Conservation (phyloP, 768 basidiomycete species). For the Boletus sensibilis region DNA sequence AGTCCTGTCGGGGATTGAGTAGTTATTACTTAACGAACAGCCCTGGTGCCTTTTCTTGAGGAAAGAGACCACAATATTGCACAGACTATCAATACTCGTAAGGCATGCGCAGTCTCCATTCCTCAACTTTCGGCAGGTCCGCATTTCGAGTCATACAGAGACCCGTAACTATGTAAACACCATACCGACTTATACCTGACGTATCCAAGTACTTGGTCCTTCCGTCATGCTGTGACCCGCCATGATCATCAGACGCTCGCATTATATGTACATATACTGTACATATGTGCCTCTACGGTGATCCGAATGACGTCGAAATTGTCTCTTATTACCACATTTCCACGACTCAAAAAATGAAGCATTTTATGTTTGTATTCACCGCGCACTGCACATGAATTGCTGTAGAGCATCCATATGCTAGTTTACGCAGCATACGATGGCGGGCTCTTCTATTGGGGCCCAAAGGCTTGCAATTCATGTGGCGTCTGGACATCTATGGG, state of each 20-base stretch:
- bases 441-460: neutral
- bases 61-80: neutral
- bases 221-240: neutral
- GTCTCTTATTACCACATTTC: neutral
- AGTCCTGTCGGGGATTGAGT: neutral
- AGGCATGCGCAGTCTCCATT: neutral
- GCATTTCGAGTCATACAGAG: neutral
- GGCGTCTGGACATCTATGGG: neutral
- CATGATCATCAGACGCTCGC: neutral
- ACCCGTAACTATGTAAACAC: neutral
- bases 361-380: neutral
- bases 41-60: neutral
- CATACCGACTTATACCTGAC: neutral
- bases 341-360: neutral
- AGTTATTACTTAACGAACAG: neutral
- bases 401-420: neutral
- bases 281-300: neutral
- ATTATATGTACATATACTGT: neutral
- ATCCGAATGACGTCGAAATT: slow-evolving; percentile 8
- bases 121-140: neutral
- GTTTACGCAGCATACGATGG: neutral
- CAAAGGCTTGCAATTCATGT: neutral
- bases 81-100: neutral
- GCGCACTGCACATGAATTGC: neutral
- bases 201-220: neutral